A percentile compares a stretch with the other conserved stretches of the same genome.
Evolutionary conservation across 805 yeast species (phyloP).

Genomic region (Komagataella pseudopastoris): DNA sequence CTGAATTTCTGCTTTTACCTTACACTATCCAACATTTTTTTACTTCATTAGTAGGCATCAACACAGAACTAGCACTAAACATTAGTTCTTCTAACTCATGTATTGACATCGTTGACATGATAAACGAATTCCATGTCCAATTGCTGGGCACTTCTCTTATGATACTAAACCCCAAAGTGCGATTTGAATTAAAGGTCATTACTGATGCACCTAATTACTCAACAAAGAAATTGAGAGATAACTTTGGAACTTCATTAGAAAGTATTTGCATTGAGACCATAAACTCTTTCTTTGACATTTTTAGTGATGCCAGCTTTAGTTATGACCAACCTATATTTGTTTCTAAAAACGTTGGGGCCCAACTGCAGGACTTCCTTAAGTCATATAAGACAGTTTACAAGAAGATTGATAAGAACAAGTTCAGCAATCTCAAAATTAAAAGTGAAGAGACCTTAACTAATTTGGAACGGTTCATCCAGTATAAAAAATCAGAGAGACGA

Average conservation of each 20-base stretch:
- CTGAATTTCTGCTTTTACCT: neutral
- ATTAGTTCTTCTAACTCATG: neutral
- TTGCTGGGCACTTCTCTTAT: neutral
- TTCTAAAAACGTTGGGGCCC: slow-evolving; percentile 27
- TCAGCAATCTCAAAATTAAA: slow-evolving; percentile 39
- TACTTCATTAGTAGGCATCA: neutral
- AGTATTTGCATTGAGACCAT: slow-evolving; percentile 36
- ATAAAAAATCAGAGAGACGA: slow-evolving; percentile 41
- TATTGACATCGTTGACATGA: neutral
- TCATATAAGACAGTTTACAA: slow-evolving; percentile 41
- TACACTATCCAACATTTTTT: neutral
- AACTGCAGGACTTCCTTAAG: slow-evolving; percentile 28
- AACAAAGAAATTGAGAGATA: neutral
- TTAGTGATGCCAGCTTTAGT: slow-evolving; percentile 53
- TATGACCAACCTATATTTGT: slow-evolving; percentile 66
- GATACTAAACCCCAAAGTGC: neutral
- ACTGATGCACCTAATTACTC: neutral
- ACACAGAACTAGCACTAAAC: neutral
- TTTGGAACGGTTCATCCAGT: slow-evolving; percentile 62
- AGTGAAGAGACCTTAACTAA: slow-evolving; percentile 59
- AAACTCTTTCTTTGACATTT: slow-evolving; percentile 62
- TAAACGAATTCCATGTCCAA: neutral
- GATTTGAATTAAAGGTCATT: neutral
- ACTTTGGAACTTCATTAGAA: slow-evolving; percentile 10
- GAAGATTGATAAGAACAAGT: slow-evolving; percentile 51